Conservation (phyloP, 495 filamentous ascomycete species). For the Thozetella sp. region DNA sequence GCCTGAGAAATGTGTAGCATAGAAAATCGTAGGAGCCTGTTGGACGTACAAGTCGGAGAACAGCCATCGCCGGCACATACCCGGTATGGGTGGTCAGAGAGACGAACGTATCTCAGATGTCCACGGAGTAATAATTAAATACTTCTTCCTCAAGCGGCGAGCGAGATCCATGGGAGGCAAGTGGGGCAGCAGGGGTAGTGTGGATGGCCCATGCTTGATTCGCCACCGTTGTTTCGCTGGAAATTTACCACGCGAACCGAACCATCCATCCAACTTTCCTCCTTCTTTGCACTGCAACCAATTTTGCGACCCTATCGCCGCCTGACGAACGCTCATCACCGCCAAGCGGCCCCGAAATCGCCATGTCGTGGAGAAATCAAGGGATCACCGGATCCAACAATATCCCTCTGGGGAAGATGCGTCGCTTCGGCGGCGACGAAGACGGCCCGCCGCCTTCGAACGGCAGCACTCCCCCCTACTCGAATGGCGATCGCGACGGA, state of each 20-base stretch:
- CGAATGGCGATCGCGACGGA: slow-evolving; percentile 79
- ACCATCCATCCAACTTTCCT: background rate
- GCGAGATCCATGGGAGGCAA: too few relatives aligned
- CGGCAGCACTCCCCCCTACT: slow-evolving; percentile 14
- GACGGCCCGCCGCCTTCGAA: slow-evolving; percentile 23
- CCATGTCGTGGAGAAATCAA: slow-evolving; percentile 95
- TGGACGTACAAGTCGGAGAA: too few relatives aligned
- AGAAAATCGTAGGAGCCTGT: too few relatives aligned
- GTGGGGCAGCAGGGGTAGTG: too few relatives aligned
- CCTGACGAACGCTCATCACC: slow-evolving; percentile 12
- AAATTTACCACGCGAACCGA: background rate
- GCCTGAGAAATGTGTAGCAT: too few relatives aligned
- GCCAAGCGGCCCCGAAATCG: too few relatives aligned
- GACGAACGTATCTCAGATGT: too few relatives aligned
- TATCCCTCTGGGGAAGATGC: slow-evolving; percentile 85
- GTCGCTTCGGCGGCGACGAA: slow-evolving; percentile 78
- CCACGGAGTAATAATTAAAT: too few relatives aligned
- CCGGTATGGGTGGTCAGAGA: too few relatives aligned
- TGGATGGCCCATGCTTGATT: too few relatives aligned
- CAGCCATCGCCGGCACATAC: too few relatives aligned
- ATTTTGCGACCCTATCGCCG: slow-evolving; percentile 12
- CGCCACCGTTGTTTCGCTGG: background rate
- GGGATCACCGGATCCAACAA: slow-evolving; percentile 99
- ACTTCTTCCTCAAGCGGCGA: too few relatives aligned
- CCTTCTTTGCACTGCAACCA: background rate